Evolutionary conservation across 495 filamentous ascomycete genomes (phyloP), one percentile per base, ranked within the genome.

Genomic region (Xylaria curta): DNA sequence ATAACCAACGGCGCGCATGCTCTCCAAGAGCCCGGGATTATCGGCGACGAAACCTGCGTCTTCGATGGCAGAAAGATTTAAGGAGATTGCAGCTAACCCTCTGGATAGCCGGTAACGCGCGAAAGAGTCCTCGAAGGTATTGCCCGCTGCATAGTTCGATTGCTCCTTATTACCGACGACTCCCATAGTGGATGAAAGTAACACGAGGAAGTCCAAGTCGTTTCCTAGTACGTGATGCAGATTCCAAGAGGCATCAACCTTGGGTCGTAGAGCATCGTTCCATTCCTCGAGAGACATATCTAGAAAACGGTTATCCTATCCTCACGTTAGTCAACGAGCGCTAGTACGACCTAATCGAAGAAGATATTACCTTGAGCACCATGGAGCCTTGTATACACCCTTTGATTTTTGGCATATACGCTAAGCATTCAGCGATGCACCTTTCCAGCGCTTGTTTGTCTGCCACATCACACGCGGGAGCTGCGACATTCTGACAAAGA

Each of bases 131-230:
- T 84, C 75, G 74, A 85, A 89, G 15, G 85, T 83, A 70, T 87
- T 87, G 12, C 82, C 85, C 8, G 87, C 86, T 6, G 85, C 79
- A 70, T 90, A 90, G 36, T 85, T 85, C 26, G 84, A 78, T 75
- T 90, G 88, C 0, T 82, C 82, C 19, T 76, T 69, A 63, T 78
- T 83, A 5, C 88, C 88, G n/a, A 87, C 73, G 2, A 85, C 73
- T 15, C 83, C 86, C 13, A 83, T 75, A 1, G 86, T 74, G 4
- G 88, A 90, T 24, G 85, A 87, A 7, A 88, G 80, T 33, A 82
- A 75, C 46, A 89, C 72, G 76, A 91, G 89, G 79, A 91, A 91
- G 72, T 88, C 87, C 0, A 90, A 78, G 21, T 66, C 60, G 15
- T 73, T 47, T 36, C 40, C 70, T n/a, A 74, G 86, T 76, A 66